phyloP scores from a whole-genome alignment of 306 rosid genomes.

The Luffa aegyptiaca region DNA sequence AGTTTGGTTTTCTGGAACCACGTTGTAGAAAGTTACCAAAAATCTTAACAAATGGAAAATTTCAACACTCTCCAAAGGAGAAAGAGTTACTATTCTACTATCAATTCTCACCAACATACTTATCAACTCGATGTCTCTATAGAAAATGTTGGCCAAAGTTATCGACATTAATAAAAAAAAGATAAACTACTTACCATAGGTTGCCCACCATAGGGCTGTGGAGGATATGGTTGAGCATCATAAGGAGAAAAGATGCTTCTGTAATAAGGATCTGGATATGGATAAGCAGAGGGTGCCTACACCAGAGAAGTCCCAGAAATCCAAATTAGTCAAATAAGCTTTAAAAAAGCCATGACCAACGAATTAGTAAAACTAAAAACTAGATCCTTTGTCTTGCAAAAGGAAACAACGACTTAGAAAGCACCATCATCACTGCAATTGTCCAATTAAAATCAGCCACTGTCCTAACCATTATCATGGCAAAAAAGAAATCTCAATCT shows the following conservation, averaged over 20 bases:
- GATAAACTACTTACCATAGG: conserved; percentile 54
- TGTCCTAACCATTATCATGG: background rate
- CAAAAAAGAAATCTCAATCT: background rate
- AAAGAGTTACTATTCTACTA: background rate
- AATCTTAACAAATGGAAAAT: background rate
- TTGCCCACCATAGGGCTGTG: conserved; percentile 77
- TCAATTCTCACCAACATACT: background rate
- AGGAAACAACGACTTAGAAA: background rate
- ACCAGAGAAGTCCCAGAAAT: conserved; percentile 15
- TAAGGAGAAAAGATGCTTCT: conserved; percentile 94
- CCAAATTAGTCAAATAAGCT: conserved; percentile 17
- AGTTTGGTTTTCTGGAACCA: background rate
- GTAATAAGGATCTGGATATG: conserved; percentile 90
- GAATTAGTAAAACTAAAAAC: background rate
- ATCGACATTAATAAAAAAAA: background rate
- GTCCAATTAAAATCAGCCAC: background rate
- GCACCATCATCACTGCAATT: background rate
- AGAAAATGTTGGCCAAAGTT: background rate
- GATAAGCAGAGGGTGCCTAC: conserved; percentile 75
- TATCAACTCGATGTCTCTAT: background rate
- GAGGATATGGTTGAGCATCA: conserved; percentile 69
- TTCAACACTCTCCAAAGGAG: background rate
- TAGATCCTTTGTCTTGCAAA: background rate
- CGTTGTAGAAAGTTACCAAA: background rate
- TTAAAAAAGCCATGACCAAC: background rate